Base-by-base conservation (phyloP, 139 green algal species). In the Asterochloris erici region DNA sequence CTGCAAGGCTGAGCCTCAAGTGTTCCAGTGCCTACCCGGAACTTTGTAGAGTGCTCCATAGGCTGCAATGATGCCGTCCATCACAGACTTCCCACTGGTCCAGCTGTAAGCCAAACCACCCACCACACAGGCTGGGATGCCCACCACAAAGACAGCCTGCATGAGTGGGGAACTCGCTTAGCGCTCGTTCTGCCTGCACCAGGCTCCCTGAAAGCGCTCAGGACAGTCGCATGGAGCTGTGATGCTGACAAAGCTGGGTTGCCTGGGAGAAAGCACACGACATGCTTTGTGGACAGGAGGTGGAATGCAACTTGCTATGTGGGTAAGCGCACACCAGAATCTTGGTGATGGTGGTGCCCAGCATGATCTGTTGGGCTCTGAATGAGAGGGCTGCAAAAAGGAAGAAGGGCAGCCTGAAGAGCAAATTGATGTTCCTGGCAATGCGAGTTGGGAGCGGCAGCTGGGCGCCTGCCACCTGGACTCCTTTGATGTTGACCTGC, bases 1-100 rank as follows among this genome's bases (percentile, higher is more conserved):
- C 38, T 54, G 38, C 38, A 54, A 54, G 38, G 38, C 38, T 54
- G 21, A 12, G 19, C 66, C 21, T 71, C 66, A 0, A 62, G 13
- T 11, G 17, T 79, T 27, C 28, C 0, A 0, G 12, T 0, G 60
- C 17, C n/a, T 74, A 88, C 85, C 85, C 62, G 85, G 85, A 47
- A 88, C 82, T 14, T 88, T 84, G 74, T 88, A 88, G 17, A 88
- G 80, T 23, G 79, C 83, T 6, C 82, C 85, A 76, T 86, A 88
- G 26, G 79, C 82, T 10, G 79, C 64, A 23, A 86, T 29, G 14
- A 84, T 78, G 28, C 85, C 82, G 0, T 73, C 80, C 27, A 83
- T 28, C 16, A 88, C 69, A 6, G 69, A 23, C 27, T 85, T 79
- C 66, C 82, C 78, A 68, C 78, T 84, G 61, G 83, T 74, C 54